phyloP scores from a whole-genome alignment of 805 yeast genomes.

The Starmera dryadoides region DNA sequence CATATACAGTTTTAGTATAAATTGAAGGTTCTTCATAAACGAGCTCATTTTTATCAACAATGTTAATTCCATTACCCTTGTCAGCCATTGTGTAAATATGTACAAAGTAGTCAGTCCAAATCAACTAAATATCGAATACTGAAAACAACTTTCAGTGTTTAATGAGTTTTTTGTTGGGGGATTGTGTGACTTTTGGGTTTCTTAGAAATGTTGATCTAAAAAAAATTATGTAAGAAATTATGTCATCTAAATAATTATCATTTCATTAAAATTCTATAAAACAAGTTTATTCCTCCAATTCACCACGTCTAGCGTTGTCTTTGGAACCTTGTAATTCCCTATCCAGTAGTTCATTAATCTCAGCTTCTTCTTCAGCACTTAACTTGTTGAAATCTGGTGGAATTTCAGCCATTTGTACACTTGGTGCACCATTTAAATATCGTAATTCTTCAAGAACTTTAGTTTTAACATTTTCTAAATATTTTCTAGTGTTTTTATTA shows the following conservation, averaged over 20 bases:
- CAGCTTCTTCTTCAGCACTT: constrained; percentile 29
- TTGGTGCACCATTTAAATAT: constrained; percentile 83
- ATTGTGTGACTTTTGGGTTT: too few species aligned
- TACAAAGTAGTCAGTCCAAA: too few species aligned
- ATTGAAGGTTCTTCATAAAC: constrained; percentile 30
- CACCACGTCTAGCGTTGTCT: neutral
- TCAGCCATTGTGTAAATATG: too few species aligned
- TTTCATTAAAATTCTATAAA: too few species aligned
- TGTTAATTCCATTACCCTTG: too few species aligned
- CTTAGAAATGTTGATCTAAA: too few species aligned
- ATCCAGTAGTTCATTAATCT: neutral
- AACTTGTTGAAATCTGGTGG: constrained; percentile 52
- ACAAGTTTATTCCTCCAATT: neutral
- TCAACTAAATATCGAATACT: too few species aligned
- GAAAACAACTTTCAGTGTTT: too few species aligned
- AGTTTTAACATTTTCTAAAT: constrained; percentile 70
- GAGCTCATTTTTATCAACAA: too few species aligned
- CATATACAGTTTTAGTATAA: constrained; percentile 36
- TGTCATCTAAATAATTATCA: too few species aligned
- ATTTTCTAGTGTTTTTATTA: constrained; percentile 77
- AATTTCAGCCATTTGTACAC: constrained; percentile 84
- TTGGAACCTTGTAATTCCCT: neutral
- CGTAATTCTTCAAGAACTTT: constrained; percentile 77
- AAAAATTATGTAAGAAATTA: too few species aligned
- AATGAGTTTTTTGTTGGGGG: too few species aligned